Percentiles rank a stretch among this genome's conserved stretches.
Evolutionary conservation across 2,329 filamentous ascomycete genomes (phyloP).

Genomic region (Pestalotiopsis sp.): DNA sequence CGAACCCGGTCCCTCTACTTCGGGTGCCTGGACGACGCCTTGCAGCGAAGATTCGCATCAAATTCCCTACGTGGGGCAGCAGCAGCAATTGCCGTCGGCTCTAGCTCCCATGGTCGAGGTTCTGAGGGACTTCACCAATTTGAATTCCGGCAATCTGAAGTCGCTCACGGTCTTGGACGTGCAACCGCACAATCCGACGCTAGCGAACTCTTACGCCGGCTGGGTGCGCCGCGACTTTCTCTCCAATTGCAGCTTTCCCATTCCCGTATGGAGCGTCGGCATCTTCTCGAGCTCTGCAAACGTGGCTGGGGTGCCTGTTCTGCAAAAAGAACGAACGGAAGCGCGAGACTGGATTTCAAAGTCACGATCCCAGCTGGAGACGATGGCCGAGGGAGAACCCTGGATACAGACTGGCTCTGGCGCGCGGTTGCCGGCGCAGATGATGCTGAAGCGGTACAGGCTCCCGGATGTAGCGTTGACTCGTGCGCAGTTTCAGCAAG

Average conservation of each 20-base stretch:
- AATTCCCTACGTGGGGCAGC: constrained; percentile 6
- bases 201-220: constrained; percentile 10
- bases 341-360: constrained; percentile 16
- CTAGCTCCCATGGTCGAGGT: constrained; percentile 10
- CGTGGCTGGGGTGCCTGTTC: constrained; percentile 15
- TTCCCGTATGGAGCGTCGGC: constrained; percentile 13
- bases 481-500: constrained; percentile 2
- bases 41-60: constrained; percentile 6
- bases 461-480: not conserved
- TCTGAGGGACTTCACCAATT: not conserved
- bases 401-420: constrained; percentile 13
- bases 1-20: constrained; percentile 4
- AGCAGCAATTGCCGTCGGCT: constrained; percentile 11
- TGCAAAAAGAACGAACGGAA: not conserved
- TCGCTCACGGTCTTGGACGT: constrained; percentile 8
- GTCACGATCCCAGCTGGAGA: constrained; percentile 4
- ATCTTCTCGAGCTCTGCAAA: not conserved
- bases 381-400: constrained; percentile 13
- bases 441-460: not conserved
- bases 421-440: constrained; percentile 11
- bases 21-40: constrained; percentile 6
- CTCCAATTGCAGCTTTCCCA: constrained; percentile 15
- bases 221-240: constrained; percentile 21
- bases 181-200: not conserved
- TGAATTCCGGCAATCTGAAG: not conserved